phyloP scores from a whole-genome alignment of 129 eudicot genomes.

The Chrysanthemum lavandulifolium region DNA sequence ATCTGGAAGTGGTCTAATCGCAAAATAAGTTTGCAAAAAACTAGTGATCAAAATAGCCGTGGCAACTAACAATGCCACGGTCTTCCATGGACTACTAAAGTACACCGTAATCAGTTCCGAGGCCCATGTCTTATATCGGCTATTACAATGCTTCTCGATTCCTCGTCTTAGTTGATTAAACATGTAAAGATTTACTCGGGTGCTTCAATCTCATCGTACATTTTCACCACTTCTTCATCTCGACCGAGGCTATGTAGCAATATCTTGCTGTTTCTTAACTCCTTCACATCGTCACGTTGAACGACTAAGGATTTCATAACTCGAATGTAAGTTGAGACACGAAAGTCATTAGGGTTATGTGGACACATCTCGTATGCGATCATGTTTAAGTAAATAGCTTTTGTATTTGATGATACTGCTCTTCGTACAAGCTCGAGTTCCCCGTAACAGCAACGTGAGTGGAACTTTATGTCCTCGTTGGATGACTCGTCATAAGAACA shows the following conservation, averaged over 20 bases:
- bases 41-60: constrained; percentile 33
- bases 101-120: constrained; percentile 37
- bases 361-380: constrained; percentile 48
- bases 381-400: constrained; percentile 37
- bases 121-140: constrained; percentile 36
- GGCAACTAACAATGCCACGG: constrained; percentile 44
- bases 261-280: constrained; percentile 22
- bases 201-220: constrained; percentile 35
- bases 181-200: constrained; percentile 17
- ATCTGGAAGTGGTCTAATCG: constrained; percentile 34
- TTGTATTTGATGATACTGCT: constrained; percentile 14
- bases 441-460: constrained; percentile 29
- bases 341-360: constrained; percentile 33
- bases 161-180: constrained; percentile 14
- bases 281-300: constrained; percentile 39
- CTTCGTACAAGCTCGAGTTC: constrained; percentile 28
- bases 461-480: constrained; percentile 33
- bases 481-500: constrained; percentile 7
- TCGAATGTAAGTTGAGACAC: constrained; percentile 32
- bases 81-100: constrained; percentile 52
- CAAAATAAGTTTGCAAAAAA: constrained; percentile 39
- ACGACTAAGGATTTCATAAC: constrained; percentile 42
- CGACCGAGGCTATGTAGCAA: constrained; percentile 29
- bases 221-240: constrained; percentile 44
- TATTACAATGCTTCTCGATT: constrained; percentile 28